Base-by-base conservation (phyloP, 2,329 filamentous ascomycete species). In the Chaetomium globosum region DNA sequence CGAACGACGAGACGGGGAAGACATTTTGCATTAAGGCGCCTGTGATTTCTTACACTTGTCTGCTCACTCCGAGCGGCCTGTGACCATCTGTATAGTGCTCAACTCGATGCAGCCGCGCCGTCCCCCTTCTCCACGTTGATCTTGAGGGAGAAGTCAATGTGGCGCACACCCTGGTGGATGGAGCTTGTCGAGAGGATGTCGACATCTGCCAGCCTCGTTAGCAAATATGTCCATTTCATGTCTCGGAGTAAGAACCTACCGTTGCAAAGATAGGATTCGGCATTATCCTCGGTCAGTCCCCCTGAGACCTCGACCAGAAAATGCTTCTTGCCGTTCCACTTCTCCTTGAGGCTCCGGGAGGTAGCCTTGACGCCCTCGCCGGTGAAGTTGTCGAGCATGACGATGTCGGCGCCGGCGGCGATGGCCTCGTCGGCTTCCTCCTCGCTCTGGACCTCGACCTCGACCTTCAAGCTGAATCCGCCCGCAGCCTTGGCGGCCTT, bases 351-450 rank as follows among this genome's bases (percentile, higher is more conserved):
- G 71, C 84, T 88, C 74, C 79, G 83, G 16, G 94, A 91, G 0
- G 92, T 92, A 9, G 83, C 78, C 75, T 87, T 89, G 68, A 97
- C 89, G 0, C 88, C 92, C 1, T 91, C 89, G 0, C 89, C 87
- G 0, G 87, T 88, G 75, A 98, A 99, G 77, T 99, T 99, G 76
- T 99, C 95, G 66, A 99, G 80, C 95, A 99, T 99, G 67, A 99
- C 88, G 23, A 99, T 89, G 76, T 99, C 94, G 0, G 95, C 95
- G 0, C 95, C 95, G 0, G 94, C 94, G 3, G 81, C 86, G 72
- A 97, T 93, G 0, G 95, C 95, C 78, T 96, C 92, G 76, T 97
- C 89, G 0, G 95, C 95, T 79, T 97, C 93, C 52, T 84, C 87
- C 77, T 97, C 88, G 73, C 83, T 90, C 80, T 94, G 92, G 55